These are phyloP conservation scores for Panaeolus papilionaceus DNA, from an alignment of 768 basidiomycete species.

Conservation along the genomic window DNA sequence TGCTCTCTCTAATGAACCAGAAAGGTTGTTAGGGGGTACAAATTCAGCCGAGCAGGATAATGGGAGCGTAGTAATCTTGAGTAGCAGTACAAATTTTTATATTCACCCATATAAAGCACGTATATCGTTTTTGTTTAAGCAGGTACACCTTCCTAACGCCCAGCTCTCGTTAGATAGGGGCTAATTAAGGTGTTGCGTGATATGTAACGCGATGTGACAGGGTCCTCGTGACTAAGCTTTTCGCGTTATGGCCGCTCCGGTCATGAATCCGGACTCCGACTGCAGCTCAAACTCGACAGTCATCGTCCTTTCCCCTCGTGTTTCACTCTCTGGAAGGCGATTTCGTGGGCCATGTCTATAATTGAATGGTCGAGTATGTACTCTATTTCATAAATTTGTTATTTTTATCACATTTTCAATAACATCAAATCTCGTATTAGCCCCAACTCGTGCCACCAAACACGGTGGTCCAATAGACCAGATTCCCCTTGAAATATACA, in stretches of 20 bases:
- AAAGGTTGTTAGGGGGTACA: no score
- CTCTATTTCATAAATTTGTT: not conserved
- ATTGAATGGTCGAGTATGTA: constrained; percentile 21
- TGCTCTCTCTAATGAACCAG: no score
- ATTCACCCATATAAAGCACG: no score
- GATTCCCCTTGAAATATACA: constrained; percentile 53
- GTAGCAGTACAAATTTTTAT: no score
- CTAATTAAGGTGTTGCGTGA: constrained; percentile 3
- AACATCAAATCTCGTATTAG: constrained; percentile 5
- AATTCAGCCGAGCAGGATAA: no score
- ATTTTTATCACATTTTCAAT: not conserved
- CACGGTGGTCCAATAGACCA: constrained; percentile 25
- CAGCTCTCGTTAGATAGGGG: constrained; percentile 3
- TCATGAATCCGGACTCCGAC: not conserved
- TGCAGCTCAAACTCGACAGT: not conserved
- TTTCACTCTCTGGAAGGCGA: not conserved
- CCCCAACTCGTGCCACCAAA: constrained; percentile 28
- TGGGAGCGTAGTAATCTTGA: no score
- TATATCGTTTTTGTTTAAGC: no score
- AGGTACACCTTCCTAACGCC: no score
- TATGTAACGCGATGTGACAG: not conserved
- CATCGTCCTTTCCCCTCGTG: not conserved
- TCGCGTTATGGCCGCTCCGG: constrained; percentile 7
- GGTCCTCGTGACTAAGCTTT: constrained; percentile 7
- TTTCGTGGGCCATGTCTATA: constrained; percentile 5